phyloP scores from a whole-genome alignment of 306 rosid species.

The Quercus agrifolia region DNA sequence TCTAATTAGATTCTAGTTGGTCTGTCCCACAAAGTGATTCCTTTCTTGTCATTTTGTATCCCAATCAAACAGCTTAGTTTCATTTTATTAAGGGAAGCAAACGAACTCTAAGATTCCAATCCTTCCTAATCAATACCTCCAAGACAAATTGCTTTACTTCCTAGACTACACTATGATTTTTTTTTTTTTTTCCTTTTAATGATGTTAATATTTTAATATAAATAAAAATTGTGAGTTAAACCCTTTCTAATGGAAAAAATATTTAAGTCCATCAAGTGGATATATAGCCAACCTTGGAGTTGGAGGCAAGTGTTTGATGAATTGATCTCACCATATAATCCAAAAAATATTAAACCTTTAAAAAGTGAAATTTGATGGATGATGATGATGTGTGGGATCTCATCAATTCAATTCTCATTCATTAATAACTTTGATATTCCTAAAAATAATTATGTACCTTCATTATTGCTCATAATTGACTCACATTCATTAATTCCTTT shows the following conservation, averaged over 20 bases:
- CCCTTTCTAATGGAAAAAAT: background rate
- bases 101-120: slow-evolving; percentile 2
- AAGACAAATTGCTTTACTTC: background rate
- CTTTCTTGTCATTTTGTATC: slow-evolving; percentile 19
- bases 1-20: background rate
- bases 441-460: background rate
- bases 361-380: background rate
- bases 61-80: slow-evolving; percentile 1
- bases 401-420: background rate
- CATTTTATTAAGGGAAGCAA: background rate
- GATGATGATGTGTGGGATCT: background rate
- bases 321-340: background rate
- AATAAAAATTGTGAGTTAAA: background rate
- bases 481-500: too few species aligned
- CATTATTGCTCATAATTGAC: too few species aligned
- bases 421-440: background rate
- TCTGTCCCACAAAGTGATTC: slow-evolving; percentile 14
- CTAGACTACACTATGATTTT: background rate
- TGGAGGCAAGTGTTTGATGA: background rate
- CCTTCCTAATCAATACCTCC: slow-evolving; percentile 10
- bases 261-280: background rate
- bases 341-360: background rate
- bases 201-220: too few species aligned
- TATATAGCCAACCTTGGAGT: background rate
- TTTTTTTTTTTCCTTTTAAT: background rate